A percentile compares a stretch with the other conserved stretches of the same genome.
Evolutionary conservation across 176 grass and related monocot genomes (phyloP).

Genomic region (Phoenix roebelenii): DNA sequence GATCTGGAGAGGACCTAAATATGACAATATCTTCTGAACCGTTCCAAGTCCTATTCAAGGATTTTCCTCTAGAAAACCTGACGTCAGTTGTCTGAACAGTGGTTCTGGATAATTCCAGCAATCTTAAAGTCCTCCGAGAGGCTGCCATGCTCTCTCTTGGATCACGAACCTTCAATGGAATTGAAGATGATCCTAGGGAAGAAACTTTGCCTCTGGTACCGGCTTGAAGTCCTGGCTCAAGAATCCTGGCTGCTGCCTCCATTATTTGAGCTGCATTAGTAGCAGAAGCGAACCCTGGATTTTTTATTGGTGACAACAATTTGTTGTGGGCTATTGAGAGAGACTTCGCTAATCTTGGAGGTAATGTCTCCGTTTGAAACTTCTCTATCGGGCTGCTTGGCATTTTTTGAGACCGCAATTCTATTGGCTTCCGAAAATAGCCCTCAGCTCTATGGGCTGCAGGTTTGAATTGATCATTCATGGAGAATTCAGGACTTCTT

Average conservation of each 20-base stretch:
- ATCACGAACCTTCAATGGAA: conserved; percentile 40
- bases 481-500: conserved; percentile 39
- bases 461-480: conserved; percentile 32
- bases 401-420: conserved; percentile 66
- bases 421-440: conserved; percentile 52
- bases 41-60: conserved; percentile 41
- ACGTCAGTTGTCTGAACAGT: conserved; percentile 29
- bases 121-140: conserved; percentile 28
- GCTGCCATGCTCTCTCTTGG: conserved; percentile 25
- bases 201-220: conserved; percentile 54
- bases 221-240: conserved; percentile 49
- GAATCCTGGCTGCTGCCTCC: conserved; percentile 79
- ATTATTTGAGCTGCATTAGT: conserved; percentile 73
- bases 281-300: conserved; percentile 46
- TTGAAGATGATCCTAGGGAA: conserved; percentile 39
- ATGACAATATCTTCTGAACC: conserved; percentile 64
- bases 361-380: conserved; percentile 66
- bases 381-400: conserved; percentile 71
- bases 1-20: conserved; percentile 45
- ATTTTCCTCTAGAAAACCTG: conserved; percentile 29
- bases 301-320: conserved; percentile 68
- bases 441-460: conserved; percentile 28
- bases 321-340: conserved; percentile 38
- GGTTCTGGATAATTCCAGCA: conserved; percentile 37
- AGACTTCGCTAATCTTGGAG: conserved; percentile 38